Evolutionary conservation across 345 rosid species (phyloP).

Genomic region (Luvunga scandens): DNA sequence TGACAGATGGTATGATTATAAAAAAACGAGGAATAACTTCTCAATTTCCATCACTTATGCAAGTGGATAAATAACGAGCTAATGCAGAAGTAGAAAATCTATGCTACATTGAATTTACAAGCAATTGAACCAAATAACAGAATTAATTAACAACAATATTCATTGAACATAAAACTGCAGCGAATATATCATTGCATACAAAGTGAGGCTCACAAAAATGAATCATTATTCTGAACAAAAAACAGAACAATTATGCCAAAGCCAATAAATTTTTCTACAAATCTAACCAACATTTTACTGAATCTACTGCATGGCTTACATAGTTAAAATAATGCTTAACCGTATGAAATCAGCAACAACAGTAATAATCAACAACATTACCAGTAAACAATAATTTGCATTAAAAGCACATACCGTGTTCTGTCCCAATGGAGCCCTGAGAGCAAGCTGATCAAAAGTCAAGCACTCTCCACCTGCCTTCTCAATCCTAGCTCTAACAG

Average conservation of each 20-base stretch:
- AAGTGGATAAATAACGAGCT: not conserved
- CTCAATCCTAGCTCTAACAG: conserved; percentile 90
- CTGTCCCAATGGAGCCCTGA: conserved; percentile 93
- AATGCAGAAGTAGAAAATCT: not conserved
- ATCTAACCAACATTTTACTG: not conserved
- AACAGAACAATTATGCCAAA: not conserved
- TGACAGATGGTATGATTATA: not conserved
- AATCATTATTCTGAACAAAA: not conserved
- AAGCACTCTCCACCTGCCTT: conserved; percentile 98
- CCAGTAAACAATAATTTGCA: not conserved
- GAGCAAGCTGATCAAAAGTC: conserved; percentile 94
- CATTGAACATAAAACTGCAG: not conserved
- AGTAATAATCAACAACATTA: not conserved
- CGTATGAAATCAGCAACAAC: not conserved
- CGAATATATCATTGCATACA: not conserved
- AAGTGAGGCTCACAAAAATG: not conserved
- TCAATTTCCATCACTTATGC: not conserved
- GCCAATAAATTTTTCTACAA: fast-evolving
- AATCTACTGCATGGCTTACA: not conserved
- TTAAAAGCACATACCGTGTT: conserved; percentile 63
- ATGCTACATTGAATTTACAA: not conserved
- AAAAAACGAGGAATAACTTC: not conserved
- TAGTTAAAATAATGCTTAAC: not conserved
- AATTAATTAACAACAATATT: not conserved
- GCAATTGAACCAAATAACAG: not conserved